Base-by-base conservation (phyloP, 1,139 yeast species). In the Sugiyamaella castrensis region DNA sequence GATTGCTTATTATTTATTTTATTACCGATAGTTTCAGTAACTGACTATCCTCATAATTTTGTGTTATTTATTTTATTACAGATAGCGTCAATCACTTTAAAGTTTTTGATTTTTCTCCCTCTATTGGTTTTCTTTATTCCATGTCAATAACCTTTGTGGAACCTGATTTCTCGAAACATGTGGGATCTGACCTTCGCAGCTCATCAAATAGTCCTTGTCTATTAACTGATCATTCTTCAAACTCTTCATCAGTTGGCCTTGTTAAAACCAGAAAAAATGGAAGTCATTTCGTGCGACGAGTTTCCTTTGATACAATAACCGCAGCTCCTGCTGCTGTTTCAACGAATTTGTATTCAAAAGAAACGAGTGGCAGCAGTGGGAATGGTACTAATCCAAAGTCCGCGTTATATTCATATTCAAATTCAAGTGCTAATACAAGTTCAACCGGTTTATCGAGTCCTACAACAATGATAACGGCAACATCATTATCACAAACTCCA, bases 291-390 rank as follows among this genome's bases (percentile, higher is more conserved):
- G 48, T 46, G 27, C 46, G 61, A 16, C 46, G 64, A 28, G 63
- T 61, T 9, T 54, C 62, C 34, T 61, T 61, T 48, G 65, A 61
- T 37, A 61, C 64, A 16, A 61, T 61, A 27, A 48, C 56, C 7
- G 38, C 46, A 9, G 36, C 34, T 6, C 46, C 46, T 19, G 37
- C 49, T 2, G 41, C 41, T 11, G n/a, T n/a, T n/a, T n/a, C n/a
- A n/a, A n/a, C n/a, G n/a, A n/a, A n/a, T n/a, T n/a, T n/a, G n/a
- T n/a, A n/a, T n/a, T n/a, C n/a, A n/a, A n/a, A n/a, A n/a, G n/a
- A n/a, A n/a, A n/a, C n/a, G n/a, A 19, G 2, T 26, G 33, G 33
- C 15, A 24, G 34, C 11, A 33, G 11, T 16, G 37, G 12, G n/a
- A 30, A 38, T 24, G 28, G 13, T 12, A 27, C 19, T 8, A 33